Evolutionary conservation across 768 basidiomycete species (phyloP), one percentile per base, ranked within the genome.

Genomic region (Boletus edulis): DNA sequence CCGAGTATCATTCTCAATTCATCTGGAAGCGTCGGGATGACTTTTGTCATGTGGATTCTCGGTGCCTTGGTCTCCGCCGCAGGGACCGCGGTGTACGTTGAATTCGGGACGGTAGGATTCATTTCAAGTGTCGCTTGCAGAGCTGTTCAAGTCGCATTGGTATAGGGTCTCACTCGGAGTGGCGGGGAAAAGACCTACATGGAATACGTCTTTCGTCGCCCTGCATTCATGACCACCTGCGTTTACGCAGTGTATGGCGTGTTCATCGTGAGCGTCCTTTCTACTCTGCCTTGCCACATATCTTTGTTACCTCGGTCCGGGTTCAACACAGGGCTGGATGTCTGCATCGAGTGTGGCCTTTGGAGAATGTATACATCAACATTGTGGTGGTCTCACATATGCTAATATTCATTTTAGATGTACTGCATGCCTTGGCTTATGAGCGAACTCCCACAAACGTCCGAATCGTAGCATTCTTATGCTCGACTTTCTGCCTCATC

Each of bases 181-280:
- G 88, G 88, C 1, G 88, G 85, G 3, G 87, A 89, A 73, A 89
- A 89, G 72, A 86, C 84, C 49, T 90, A 89, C 61, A 69, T 90
- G 37, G 86, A 88, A 57, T 87, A 78, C 64, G 79, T 88, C 17
- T 89, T 81, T 67, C 73, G 79, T 44, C 75, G 75, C 4, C 88
- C 87, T 7, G 78, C 74, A n/a, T n/a, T n/a, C n/a, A 20, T 20
- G 46, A 75, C 73, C 13, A 84, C 85, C 5, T 88, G 84, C 59
- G 62, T 76, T 8, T 89, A 79, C 56, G 76, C 82, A 3, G 68
- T 78, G 14, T 88, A 86, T 62, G 76, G 80, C 1, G 60, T 86
- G 4, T 76, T 86, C 39, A 77, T 79, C 44, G 86, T 84, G 59
- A 59, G 83, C 64, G 0, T 18, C 12, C 24, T 58, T 34, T 1